Conservation (phyloP, 2,329 filamentous ascomycete genomes). For the Rosellinia necatrix region DNA sequence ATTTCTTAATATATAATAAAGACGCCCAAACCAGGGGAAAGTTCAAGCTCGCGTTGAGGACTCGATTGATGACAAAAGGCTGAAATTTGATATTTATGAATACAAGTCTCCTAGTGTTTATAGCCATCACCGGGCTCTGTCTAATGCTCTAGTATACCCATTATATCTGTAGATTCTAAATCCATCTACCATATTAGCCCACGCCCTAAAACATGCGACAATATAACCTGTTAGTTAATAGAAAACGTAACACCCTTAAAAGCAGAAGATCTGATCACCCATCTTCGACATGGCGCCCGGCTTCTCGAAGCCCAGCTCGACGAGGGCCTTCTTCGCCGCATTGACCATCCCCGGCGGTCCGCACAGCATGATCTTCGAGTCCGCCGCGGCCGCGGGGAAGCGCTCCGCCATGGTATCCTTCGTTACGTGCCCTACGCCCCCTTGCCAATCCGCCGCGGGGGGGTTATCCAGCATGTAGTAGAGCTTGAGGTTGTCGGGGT, state of each 20-base stretch:
- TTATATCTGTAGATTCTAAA: conserved; percentile 10
- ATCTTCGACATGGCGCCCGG: conserved; percentile 56
- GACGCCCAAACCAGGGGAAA: too few species aligned
- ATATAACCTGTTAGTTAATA: too few species aligned
- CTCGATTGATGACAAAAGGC: too few species aligned
- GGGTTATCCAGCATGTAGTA: conserved; percentile 58
- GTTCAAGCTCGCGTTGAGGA: too few species aligned
- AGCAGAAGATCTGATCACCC: conserved; percentile 57
- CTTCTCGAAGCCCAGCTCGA: conserved; percentile 54
- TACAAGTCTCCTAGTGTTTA: neutral
- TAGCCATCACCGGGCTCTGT: neutral
- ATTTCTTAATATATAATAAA: too few species aligned
- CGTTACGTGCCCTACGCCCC: conserved; percentile 56
- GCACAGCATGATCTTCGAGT: conserved; percentile 61
- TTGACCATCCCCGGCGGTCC: conserved; percentile 66
- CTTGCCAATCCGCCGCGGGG: conserved; percentile 52
- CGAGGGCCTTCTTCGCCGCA: conserved; percentile 57
- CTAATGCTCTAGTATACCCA: neutral
- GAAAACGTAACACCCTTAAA: too few species aligned
- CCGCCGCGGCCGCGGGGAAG: conserved; percentile 51
- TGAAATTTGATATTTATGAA: too few species aligned
- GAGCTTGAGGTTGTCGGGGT: conserved; percentile 59
- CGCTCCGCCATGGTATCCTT: conserved; percentile 53
- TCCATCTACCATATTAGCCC: too few species aligned
- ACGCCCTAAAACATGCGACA: too few species aligned